Evolutionary conservation across 2,329 filamentous ascomycete species (phyloP).

Genomic region (Anthostomella pinea): DNA sequence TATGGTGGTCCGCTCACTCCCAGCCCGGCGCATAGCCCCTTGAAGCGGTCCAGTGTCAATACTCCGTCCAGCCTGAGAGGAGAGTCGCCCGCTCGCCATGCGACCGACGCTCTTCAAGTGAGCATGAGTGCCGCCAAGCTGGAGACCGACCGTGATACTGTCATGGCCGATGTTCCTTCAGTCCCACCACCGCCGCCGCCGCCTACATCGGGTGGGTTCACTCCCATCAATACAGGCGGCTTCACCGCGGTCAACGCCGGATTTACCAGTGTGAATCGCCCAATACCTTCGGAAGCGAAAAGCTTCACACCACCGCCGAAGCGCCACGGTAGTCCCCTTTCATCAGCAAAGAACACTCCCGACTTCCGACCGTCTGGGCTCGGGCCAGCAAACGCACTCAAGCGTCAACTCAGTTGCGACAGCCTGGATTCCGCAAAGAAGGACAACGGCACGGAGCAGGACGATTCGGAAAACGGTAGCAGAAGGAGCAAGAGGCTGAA

Average conservation of each 20-base stretch:
- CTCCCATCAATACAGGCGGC: constrained; percentile 56
- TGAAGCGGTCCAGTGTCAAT: constrained; percentile 62
- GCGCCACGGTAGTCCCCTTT: constrained; percentile 59
- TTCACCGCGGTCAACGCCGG: constrained; percentile 73
- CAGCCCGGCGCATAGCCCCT: constrained; percentile 63
- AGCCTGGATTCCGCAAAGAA: constrained; percentile 48
- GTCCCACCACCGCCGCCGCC: constrained; percentile 36
- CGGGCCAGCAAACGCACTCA: constrained; percentile 61
- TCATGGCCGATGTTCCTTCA: constrained; percentile 46
- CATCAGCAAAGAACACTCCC: constrained; percentile 62
- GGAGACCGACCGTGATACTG: constrained; percentile 46
- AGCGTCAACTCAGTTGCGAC: constrained; percentile 70
- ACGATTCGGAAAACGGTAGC: constrained; percentile 64
- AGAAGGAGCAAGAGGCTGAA: constrained; percentile 90
- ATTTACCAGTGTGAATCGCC: constrained; percentile 66
- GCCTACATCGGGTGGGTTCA: constrained; percentile 55
- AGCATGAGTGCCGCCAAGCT: constrained; percentile 45
- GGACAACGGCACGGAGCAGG: constrained; percentile 47
- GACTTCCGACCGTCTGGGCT: constrained; percentile 58
- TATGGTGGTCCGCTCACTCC: constrained; percentile 91
- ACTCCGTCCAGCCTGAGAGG: constrained; percentile 57
- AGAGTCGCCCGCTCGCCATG: constrained; percentile 64
- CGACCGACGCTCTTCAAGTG: constrained; percentile 51
- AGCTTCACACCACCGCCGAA: constrained; percentile 59
- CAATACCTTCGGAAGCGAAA: constrained; percentile 47